Evolutionary conservation across 1,284 basidiomycete genomes (phyloP), one percentile per base, ranked within the genome.

Genomic region (Puccinia polysora): DNA sequence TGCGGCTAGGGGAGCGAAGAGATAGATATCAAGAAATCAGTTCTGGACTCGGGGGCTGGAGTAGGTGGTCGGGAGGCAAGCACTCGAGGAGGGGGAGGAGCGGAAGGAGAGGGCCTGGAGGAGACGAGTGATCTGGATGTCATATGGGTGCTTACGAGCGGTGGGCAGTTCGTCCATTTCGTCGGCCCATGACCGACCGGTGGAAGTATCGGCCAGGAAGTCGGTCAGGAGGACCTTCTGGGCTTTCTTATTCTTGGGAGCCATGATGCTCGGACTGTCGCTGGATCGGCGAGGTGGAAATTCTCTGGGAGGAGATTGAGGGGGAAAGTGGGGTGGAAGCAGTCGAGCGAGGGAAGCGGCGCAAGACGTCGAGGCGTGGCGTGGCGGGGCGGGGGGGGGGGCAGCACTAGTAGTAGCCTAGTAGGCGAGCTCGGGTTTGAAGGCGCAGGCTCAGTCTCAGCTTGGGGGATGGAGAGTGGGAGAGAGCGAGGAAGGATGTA

Each of bases 161-260:
- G 86, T 88, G 28, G 92, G 92, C 73, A 96, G 84, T 50, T 84
- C 78, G 75, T 94, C 91, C 89, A 94, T 91, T 81, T 95, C 92
- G 80, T 95, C 92, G n/a, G 93, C 92, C 92, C 92, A 96, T 78
- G 90, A 92, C 78, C 91, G 91, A 69, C 76, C 76, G 23, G 89
- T 82, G 73, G 86, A 89, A 90, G 80, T 84, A 81, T 94, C 89
- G 55, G 86, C 89, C 76, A 96, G 85, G 83, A 96, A 96, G 81
- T 89, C 90, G 81, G 87, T 87, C 75, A 96, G 82, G 74, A 90
- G 86, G 82, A 96, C 89, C 85, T 93, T 96, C 82, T 91, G 86
- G 76, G 84, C 85, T 85, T 94, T 89, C 18, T 38, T 34, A 81
- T 94, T 94, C 72, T 82, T 73, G 53, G 36, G 30, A 40, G 53